A percentile compares a stretch with the other conserved stretches of the same genome.
These are phyloP conservation scores for Stylonectria norvegica DNA, from an alignment of 2,329 filamentous ascomycete species.

Conservation along the genomic window DNA sequence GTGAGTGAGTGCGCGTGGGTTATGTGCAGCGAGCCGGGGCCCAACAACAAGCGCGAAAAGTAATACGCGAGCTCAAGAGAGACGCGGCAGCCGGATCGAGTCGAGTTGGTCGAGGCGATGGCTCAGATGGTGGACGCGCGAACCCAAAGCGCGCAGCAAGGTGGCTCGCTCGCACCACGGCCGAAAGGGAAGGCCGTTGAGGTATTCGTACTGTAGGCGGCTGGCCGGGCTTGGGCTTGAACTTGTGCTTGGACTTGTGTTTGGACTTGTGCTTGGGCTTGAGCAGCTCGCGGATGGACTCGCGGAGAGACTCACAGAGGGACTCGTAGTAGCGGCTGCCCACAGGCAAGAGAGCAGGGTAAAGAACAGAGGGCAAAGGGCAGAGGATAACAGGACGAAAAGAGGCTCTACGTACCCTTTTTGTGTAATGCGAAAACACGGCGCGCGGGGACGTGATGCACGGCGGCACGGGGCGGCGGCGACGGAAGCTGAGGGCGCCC, in stretches of 20 bases:
- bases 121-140: neutral
- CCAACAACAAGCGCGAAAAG: conserved; percentile 8
- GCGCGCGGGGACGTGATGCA: conserved; percentile 18
- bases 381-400: neutral
- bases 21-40: conserved; percentile 7
- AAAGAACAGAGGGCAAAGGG: too few relatives aligned
- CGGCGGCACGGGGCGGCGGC: conserved; percentile 10
- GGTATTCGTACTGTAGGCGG: too few relatives aligned
- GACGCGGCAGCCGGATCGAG: conserved; percentile 8
- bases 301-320: too few relatives aligned
- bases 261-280: too few relatives aligned
- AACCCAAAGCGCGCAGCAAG: neutral
- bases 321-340: too few relatives aligned
- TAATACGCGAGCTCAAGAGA: conserved; percentile 6
- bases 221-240: too few relatives aligned
- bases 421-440: conserved; percentile 18
- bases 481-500: conserved; percentile 14
- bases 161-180: conserved; percentile 4
- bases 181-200: conserved; percentile 5
- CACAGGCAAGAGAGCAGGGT: too few relatives aligned
- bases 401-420: conserved; percentile 24
- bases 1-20: conserved; percentile 5
- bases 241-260: too few relatives aligned
- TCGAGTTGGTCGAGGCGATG: neutral
- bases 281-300: too few relatives aligned